These are phyloP conservation scores for Candida chilensis DNA, from an alignment of 805 yeast species.

Conservation along the genomic window DNA sequence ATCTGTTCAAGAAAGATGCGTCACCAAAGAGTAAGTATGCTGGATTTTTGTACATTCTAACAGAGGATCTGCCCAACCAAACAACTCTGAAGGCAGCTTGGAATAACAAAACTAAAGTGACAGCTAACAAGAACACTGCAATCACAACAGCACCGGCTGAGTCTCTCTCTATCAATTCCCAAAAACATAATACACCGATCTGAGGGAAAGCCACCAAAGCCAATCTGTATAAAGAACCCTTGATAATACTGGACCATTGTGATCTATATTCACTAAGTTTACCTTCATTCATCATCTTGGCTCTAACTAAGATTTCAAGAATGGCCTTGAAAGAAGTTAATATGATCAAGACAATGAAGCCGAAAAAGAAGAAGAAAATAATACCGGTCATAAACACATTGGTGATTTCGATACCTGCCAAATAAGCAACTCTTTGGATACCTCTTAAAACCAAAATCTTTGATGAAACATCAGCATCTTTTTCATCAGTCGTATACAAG, in stretches of 20 bases:
- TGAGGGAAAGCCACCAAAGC: conserved; percentile 85
- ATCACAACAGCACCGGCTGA: conserved; percentile 77
- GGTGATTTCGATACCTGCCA: conserved; percentile 81
- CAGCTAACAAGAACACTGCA: conserved; percentile 61
- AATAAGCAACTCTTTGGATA: conserved; percentile 81
- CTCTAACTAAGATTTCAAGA: conserved; percentile 52
- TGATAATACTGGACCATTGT: conserved; percentile 77
- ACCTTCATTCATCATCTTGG: conserved; percentile 49
- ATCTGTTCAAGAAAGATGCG: conserved; percentile 66
- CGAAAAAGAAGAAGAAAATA: conserved; percentile 73
- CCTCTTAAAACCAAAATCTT: conserved; percentile 83
- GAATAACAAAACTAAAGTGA: conserved; percentile 47
- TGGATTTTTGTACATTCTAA: conserved; percentile 72
- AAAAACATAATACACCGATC: conserved; percentile 66
- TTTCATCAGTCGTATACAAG: conserved; percentile 67
- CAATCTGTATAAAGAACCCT: conserved; percentile 83
- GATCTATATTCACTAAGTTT: conserved; percentile 70
- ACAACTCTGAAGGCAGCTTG: conserved; percentile 75
- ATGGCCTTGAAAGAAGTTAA: conserved; percentile 59
- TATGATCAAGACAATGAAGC: conserved; percentile 46
- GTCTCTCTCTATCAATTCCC: conserved; percentile 83
- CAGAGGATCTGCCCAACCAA: conserved; percentile 64
- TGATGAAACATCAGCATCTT: conserved; percentile 43
- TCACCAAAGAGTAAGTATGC: conserved; percentile 90
- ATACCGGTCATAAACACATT: conserved; percentile 81